Evolutionary conservation across 768 basidiomycete genomes (phyloP).

Genomic region (Lactifluus hygrophoroides): DNA sequence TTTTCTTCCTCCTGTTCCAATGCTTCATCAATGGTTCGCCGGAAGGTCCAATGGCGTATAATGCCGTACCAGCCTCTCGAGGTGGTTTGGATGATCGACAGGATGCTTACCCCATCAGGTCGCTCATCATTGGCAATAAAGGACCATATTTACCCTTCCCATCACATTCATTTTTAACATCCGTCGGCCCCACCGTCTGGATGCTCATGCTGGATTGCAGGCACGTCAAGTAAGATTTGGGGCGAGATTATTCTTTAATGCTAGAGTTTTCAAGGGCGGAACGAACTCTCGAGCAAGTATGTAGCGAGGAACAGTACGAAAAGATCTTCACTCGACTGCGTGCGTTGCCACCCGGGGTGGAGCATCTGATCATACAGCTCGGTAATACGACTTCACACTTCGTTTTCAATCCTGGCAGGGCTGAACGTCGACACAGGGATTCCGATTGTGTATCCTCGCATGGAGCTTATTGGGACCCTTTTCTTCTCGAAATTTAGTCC

Average conservation of each 20-base stretch:
- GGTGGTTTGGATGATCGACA: conserved; percentile 65
- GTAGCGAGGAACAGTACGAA: conserved; percentile 62
- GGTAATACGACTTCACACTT: conserved; percentile 35
- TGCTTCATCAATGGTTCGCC: conserved; percentile 72
- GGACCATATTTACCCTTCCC: conserved; percentile 79
- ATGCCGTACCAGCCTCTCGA: conserved; percentile 42
- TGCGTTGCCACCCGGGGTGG: conserved; percentile 52
- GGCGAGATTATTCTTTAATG: conserved; percentile 8
- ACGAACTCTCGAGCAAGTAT: conserved; percentile 72
- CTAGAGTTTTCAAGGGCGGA: conserved; percentile 71
- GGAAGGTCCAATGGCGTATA: conserved; percentile 4
- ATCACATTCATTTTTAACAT: conserved; percentile 75
- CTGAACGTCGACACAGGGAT: conserved; percentile 37
- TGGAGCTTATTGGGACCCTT: conserved; percentile 78
- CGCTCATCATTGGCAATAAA: conserved; percentile 60
- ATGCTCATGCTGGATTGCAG: conserved; percentile 79
- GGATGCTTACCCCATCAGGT: conserved; percentile 57
- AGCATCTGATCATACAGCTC: conserved; percentile 79
- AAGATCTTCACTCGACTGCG: conserved; percentile 59
- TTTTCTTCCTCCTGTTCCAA: conserved; percentile 92
- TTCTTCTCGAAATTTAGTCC: conserved; percentile 83
- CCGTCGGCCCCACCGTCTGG: conserved; percentile 67
- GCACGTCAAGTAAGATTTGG: conserved; percentile 32
- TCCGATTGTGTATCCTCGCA: conserved; percentile 86
- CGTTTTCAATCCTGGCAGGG: neutral